Evolutionary conservation across 2,329 filamentous ascomycete genomes (phyloP), one percentile per base, ranked within the genome.

Genomic region (Graphiopsis chlorocephala): DNA sequence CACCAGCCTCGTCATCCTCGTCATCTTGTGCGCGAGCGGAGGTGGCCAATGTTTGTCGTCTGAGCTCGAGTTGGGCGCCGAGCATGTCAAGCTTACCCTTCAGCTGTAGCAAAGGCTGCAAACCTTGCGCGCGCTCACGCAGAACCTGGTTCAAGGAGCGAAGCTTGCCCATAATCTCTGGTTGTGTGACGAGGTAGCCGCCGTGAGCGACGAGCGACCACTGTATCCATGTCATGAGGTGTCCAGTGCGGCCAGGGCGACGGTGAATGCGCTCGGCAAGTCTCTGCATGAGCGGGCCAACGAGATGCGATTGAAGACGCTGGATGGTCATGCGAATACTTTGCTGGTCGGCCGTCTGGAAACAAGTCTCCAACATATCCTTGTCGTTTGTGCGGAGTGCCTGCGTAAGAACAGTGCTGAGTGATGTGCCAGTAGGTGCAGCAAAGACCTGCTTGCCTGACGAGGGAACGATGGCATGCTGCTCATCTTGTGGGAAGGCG

Each of bases 61-160:
- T 85, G 71, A 97, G 81, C 72, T 91, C 87, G 77, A 98, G 89
- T 79, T 99, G 95, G 7, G 92, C 89, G 72, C 95, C 90, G 57
- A 98, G 84, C 86, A 99, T 92, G 75, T 98, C 94, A 33, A 99
- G 84, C 78, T 97, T 97, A 26, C 95, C 95, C 81, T 97, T 97
- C 66, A 99, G 84, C 23, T 93, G 86, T 38, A 99, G 82, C 53
- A 99, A 82, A 69, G 90, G 92, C 67, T 90, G 88, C 26, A 98
- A 83, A 17, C 92, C 93, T 68, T 88, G 89, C 35, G 93, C 90
- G 48, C 95, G 88, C 79, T 96, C 92, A 68, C 93, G 90, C 66
- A 98, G 86, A 20, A 98, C 94, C 74, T 90, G 90, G 77, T 94
- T 91, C 63, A 99, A 83, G 47, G 90, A 88, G 56, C 86, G 84